Conservation (phyloP, 768 basidiomycete species). For the Guyanaporus albipodus region DNA sequence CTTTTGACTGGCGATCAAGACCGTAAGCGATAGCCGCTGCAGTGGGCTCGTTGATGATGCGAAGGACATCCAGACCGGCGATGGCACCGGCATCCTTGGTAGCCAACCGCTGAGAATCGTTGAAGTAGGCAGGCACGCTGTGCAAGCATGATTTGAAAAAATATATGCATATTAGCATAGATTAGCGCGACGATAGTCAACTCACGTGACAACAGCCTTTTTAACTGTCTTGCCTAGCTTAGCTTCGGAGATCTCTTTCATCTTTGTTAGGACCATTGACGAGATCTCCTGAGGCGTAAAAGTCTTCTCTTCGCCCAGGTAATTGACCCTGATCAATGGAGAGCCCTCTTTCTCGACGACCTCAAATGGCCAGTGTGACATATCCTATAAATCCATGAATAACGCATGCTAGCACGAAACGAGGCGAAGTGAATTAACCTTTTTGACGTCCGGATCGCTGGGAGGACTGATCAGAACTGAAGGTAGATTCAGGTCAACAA, state of each 20-base stretch:
- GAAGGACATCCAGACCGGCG: constrained; percentile 97
- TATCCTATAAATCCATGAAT: constrained; percentile 55
- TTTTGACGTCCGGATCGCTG: constrained; percentile 91
- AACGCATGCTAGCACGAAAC: not conserved
- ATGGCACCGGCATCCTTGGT: constrained; percentile 99
- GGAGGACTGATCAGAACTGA: constrained; percentile 4
- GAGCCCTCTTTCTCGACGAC: constrained; percentile 97
- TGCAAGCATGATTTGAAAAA: not conserved
- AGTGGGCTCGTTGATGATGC: constrained; percentile 99
- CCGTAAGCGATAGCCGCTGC: constrained; percentile 99
- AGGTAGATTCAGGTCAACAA: not conserved
- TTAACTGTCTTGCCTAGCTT: constrained; percentile 98
- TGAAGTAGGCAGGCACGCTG: constrained; percentile 98
- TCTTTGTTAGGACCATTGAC: constrained; percentile 99
- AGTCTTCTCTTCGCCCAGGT: constrained; percentile 91
- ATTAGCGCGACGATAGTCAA: no score
- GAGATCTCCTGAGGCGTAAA: constrained; percentile 99
- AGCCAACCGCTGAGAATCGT: constrained; percentile 98
- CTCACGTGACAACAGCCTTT: constrained; percentile 98
- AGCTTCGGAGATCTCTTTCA: constrained; percentile 99
- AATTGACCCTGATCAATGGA: constrained; percentile 93
- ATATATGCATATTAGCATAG: not conserved
- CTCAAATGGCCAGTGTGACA: constrained; percentile 96
- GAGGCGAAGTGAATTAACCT: constrained; percentile 38
- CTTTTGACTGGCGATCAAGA: constrained; percentile 90